Conservation (phyloP, 345 rosid species). For the Theobroma cacao region DNA sequence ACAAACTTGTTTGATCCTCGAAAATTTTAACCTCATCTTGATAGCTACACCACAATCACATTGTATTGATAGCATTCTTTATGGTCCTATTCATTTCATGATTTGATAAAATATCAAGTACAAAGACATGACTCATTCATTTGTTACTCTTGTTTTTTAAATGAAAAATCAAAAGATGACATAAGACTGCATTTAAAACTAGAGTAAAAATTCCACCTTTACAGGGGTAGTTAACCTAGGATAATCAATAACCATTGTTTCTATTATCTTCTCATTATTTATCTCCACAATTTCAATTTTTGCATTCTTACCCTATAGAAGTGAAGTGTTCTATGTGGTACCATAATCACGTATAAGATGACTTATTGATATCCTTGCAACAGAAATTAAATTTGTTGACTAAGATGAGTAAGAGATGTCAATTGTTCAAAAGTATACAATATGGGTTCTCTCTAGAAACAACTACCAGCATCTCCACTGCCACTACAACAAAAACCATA, state of each 20-base stretch:
- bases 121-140: not conserved
- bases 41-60: not conserved
- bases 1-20: not conserved
- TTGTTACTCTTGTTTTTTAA: not conserved
- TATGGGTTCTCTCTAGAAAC: not conserved
- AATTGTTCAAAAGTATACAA: not conserved
- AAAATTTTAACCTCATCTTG: not conserved
- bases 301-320: not conserved
- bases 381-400: not conserved
- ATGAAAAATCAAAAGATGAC: not conserved
- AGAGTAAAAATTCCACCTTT: not conserved
- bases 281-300: not conserved
- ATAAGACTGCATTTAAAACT: not conserved
- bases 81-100: not conserved
- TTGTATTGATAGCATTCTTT: not conserved
- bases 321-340: not conserved
- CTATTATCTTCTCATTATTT: not conserved
- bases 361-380: not conserved
- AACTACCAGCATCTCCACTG: not conserved
- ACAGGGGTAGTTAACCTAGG: not conserved
- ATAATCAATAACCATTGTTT: not conserved
- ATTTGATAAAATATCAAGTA: not conserved
- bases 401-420: not conserved
- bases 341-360: not conserved
- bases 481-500: not conserved